These are phyloP conservation scores for Ramularia collo-cygni DNA, from an alignment of 2,329 filamentous ascomycete species.

Conservation along the genomic window DNA sequence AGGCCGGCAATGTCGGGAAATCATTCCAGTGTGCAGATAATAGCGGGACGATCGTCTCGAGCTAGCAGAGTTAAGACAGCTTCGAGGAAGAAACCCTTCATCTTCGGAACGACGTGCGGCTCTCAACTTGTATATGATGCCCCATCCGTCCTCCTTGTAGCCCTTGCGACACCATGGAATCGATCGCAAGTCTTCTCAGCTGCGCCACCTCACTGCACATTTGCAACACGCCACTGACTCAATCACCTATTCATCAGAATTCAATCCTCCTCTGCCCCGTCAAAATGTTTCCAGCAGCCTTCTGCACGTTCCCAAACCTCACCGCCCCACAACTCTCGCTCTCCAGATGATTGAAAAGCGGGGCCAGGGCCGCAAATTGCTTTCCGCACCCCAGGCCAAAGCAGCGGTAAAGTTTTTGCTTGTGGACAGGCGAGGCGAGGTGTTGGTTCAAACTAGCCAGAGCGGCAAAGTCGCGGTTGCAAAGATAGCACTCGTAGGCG, in stretches of 20 bases:
- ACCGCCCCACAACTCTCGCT: constrained; percentile 38
- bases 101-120: too few species aligned
- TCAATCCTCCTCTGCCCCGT: constrained; percentile 15
- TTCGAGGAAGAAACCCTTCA: too few species aligned
- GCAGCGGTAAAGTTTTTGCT: constrained; percentile 42
- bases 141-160: too few species aligned
- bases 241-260: constrained; percentile 6
- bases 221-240: too few species aligned
- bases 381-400: constrained; percentile 35
- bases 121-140: too few species aligned
- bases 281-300: constrained; percentile 14
- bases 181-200: too few species aligned
- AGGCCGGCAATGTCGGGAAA: constrained; percentile 9
- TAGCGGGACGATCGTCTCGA: too few species aligned
- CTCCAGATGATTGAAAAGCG: constrained; percentile 41
- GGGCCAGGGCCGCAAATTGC: constrained; percentile 36
- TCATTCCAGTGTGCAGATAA: constrained; percentile 14
- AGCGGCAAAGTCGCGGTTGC: constrained; percentile 38
- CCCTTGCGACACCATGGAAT: too few species aligned
- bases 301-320: constrained; percentile 37
- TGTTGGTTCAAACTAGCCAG: constrained; percentile 44
- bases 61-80: too few species aligned
- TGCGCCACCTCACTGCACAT: too few species aligned
- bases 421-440: constrained; percentile 47
- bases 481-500: constrained; percentile 50